Evolutionary conservation across 768 basidiomycete species (phyloP).

Genomic region (Boletus coccyginus): DNA sequence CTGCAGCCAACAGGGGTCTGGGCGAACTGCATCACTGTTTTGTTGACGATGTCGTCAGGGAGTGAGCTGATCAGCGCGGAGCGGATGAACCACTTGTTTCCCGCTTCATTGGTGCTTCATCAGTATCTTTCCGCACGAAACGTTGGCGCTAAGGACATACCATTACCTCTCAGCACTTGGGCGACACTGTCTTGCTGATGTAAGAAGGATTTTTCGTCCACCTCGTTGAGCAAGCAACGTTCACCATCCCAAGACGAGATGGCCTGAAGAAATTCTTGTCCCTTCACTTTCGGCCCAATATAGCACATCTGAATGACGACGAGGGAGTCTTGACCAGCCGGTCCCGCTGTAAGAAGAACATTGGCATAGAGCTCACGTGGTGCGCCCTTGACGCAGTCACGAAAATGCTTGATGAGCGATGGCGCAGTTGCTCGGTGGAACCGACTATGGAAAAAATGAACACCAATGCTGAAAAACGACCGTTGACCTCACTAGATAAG

Average conservation of each 20-base stretch:
- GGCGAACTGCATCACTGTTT: slow-evolving; percentile 78
- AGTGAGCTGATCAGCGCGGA: slow-evolving; percentile 80
- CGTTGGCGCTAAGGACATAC: slow-evolving; percentile 36
- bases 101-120: slow-evolving; percentile 43
- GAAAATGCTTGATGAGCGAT: slow-evolving; percentile 86
- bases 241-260: slow-evolving; percentile 91
- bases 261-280: slow-evolving; percentile 75
- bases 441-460: slow-evolving; percentile 48
- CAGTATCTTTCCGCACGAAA: neutral
- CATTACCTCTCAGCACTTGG: slow-evolving; percentile 82
- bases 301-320: slow-evolving; percentile 93
- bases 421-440: slow-evolving; percentile 87
- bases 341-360: slow-evolving; percentile 86
- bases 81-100: slow-evolving; percentile 89
- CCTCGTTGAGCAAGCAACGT: slow-evolving; percentile 81
- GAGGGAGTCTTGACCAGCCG: slow-evolving; percentile 77
- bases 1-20: slow-evolving; percentile 89
- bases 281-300: slow-evolving; percentile 70
- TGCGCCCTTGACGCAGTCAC: slow-evolving; percentile 88
- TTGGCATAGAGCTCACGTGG: slow-evolving; percentile 89
- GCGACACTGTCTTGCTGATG: slow-evolving; percentile 91
- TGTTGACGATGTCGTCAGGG: slow-evolving; percentile 81
- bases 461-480: neutral
- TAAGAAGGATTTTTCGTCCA: slow-evolving; percentile 85
- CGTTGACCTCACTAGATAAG: slow-evolving; percentile 72